These are phyloP conservation scores for Leccinum disarticulatum DNA, from an alignment of 768 basidiomycete genomes.

Conservation along the genomic window DNA sequence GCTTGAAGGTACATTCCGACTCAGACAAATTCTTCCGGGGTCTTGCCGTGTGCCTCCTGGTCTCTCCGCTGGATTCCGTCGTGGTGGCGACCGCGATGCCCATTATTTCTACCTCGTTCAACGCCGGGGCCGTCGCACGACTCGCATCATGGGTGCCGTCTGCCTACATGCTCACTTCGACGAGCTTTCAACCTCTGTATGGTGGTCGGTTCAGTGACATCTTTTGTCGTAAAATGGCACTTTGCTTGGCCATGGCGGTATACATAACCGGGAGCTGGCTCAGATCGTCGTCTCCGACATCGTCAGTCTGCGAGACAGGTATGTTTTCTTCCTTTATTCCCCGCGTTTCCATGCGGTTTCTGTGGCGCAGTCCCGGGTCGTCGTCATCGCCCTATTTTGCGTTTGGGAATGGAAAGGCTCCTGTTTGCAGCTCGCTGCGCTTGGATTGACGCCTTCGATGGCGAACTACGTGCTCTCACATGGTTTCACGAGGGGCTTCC, in stretches of 20 bases:
- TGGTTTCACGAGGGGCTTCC: constrained; percentile 59
- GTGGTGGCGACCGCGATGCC: constrained; percentile 76
- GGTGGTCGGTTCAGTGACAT: constrained; percentile 68
- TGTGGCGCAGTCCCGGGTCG: constrained; percentile 40
- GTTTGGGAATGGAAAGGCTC: constrained; percentile 75
- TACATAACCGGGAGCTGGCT: constrained; percentile 63
- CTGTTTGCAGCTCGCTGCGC: constrained; percentile 42
- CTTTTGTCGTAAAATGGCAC: constrained; percentile 61
- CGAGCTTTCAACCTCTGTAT: constrained; percentile 42
- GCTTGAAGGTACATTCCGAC: too few relatives aligned
- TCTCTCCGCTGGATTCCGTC: constrained; percentile 67
- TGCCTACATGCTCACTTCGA: constrained; percentile 64
- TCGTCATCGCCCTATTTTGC: constrained; percentile 58
- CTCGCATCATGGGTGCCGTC: constrained; percentile 81
- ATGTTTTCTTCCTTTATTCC: constrained; percentile 9
- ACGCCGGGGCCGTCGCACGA: constrained; percentile 40
- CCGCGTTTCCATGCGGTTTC: neutral
- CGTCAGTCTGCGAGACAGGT: constrained; percentile 67
- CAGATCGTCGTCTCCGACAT: constrained; percentile 76
- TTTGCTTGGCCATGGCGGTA: constrained; percentile 56
- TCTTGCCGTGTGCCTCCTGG: constrained; percentile 58
- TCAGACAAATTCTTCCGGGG: constrained; percentile 61
- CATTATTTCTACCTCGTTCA: constrained; percentile 63
- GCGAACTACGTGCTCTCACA: constrained; percentile 44
- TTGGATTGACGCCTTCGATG: constrained; percentile 38